Conservation (phyloP, 225 moss, liverwort and hornwort species). For the Physcomitrellopsis africana region DNA sequence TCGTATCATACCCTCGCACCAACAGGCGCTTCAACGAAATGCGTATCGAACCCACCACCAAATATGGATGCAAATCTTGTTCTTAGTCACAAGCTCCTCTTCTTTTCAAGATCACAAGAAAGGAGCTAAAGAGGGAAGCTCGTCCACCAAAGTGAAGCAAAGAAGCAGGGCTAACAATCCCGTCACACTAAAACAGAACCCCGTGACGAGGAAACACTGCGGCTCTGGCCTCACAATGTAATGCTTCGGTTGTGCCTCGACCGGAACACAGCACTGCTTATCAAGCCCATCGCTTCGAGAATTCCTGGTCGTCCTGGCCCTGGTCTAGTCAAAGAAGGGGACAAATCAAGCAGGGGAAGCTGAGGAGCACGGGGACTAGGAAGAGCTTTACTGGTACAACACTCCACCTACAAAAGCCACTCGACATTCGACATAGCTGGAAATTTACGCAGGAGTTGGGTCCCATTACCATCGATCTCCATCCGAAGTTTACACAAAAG, state of each 20-base stretch:
- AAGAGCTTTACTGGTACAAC: not conserved
- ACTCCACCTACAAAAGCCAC: constrained; percentile 11
- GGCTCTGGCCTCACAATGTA: not conserved
- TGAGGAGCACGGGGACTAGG: constrained; percentile 33
- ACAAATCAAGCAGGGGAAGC: constrained; percentile 1
- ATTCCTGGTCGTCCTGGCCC: not conserved
- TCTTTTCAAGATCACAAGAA: constrained; percentile 23
- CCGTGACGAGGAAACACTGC: constrained; percentile 16
- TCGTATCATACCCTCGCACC: constrained; percentile 17
- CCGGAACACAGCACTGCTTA: not conserved
- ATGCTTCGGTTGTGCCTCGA: no score
- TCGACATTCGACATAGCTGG: not conserved
- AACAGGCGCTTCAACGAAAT: constrained; percentile 5
- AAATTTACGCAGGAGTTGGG: no score
- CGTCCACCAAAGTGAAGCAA: no score
- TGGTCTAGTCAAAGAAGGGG: constrained; percentile 33
- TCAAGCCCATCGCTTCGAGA: not conserved
- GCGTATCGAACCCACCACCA: not conserved
- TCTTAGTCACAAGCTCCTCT: constrained; percentile 13
- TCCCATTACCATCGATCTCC: no score
- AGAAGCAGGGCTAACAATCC: not conserved
- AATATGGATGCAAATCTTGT: not conserved
- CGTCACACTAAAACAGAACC: not conserved
- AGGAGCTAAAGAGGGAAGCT: not conserved
- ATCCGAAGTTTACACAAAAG: no score